phyloP scores from a whole-genome alignment of 345 rosid species.

The Sonneratia caseolaris region DNA sequence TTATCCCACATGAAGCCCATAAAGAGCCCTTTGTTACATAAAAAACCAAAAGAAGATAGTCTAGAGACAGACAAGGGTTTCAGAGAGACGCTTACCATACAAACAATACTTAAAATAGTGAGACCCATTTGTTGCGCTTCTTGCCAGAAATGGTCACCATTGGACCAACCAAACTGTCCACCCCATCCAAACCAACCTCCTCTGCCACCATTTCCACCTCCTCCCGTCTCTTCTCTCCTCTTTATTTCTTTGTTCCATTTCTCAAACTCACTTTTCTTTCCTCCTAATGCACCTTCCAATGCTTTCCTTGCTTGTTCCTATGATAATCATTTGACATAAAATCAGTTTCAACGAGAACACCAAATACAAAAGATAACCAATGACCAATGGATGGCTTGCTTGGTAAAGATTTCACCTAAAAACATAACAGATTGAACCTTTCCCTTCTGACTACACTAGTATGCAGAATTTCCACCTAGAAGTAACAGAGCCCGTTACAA shows the following conservation, averaged over 20 bases:
- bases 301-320: conserved; percentile 89
- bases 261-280: conserved; percentile 73
- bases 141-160: conserved; percentile 65
- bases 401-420: background rate
- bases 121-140: conserved; percentile 62
- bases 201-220: conserved; percentile 45
- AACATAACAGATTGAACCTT: background rate
- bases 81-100: conserved; percentile 38
- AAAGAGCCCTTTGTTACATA: background rate
- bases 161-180: conserved; percentile 62
- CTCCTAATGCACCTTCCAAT: conserved; percentile 82
- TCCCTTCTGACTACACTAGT: background rate
- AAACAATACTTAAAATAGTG: conserved; percentile 48
- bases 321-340: conserved; percentile 5
- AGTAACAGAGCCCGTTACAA: background rate
- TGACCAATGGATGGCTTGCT: background rate
- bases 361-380: background rate
- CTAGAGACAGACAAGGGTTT: background rate
- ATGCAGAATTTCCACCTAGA: background rate
- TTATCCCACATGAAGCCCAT: background rate
- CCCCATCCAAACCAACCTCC: conserved; percentile 93
- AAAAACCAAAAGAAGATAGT: background rate
- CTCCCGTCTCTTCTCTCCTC: conserved; percentile 73
- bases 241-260: conserved; percentile 81
- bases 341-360: background rate